phyloP scores from a whole-genome alignment of 2,329 filamentous ascomycete genomes.

The Chrysosporium keratinophilum region DNA sequence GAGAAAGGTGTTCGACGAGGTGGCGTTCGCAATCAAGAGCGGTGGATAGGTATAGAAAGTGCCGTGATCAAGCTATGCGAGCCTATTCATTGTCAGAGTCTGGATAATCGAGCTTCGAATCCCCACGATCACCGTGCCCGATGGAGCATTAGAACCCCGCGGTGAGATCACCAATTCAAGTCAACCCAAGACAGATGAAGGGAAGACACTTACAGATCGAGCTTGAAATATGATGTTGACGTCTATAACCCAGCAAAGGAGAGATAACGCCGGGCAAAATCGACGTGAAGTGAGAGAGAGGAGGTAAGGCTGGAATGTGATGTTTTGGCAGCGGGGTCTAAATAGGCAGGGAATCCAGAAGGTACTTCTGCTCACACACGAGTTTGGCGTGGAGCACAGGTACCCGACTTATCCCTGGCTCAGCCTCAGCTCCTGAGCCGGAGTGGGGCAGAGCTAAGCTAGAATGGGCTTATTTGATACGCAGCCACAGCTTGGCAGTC shows the following conservation, averaged over 20 bases:
- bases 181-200: background rate
- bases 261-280: background rate
- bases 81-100: background rate
- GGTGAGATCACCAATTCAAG: background rate
- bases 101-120: background rate
- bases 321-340: slow-evolving; percentile 4
- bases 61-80: background rate
- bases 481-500: background rate
- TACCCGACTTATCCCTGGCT: slow-evolving; percentile 1
- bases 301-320: background rate
- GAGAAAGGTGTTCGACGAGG: background rate
- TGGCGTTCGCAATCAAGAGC: background rate
- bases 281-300: background rate
- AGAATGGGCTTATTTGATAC: background rate
- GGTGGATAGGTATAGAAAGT: background rate
- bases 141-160: background rate
- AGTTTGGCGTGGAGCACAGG: background rate
- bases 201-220: background rate
- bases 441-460: background rate
- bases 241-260: background rate
- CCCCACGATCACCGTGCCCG: background rate
- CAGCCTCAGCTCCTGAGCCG: slow-evolving; percentile 1
- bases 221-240: background rate
- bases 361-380: background rate
- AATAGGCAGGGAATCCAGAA: background rate